These are phyloP conservation scores for Penicillium hordei DNA, from an alignment of 2,329 filamentous ascomycete species.

Conservation along the genomic window DNA sequence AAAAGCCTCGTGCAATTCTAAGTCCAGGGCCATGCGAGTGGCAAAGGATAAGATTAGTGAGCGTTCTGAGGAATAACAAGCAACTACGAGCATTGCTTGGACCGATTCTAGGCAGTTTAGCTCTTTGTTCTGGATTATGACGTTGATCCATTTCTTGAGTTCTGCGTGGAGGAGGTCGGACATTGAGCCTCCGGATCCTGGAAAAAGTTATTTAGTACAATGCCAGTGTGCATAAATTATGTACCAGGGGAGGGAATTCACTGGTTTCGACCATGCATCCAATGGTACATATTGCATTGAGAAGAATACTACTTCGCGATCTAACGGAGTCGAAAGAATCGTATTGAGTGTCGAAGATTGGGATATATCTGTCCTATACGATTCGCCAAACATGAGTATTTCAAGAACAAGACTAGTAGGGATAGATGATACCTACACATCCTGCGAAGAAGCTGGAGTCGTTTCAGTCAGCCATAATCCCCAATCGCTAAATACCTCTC, in stretches of 20 bases:
- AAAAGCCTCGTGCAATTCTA: conserved; percentile 48
- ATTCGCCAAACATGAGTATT: not conserved
- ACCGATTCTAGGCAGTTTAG: conserved; percentile 50
- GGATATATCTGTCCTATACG: conserved; percentile 49
- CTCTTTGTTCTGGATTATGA: conserved; percentile 44
- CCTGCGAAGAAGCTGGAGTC: conserved; percentile 37
- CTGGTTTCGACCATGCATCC: conserved; percentile 49
- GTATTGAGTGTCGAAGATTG: conserved; percentile 48
- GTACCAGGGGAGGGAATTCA: not conserved
- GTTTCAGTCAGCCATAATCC: not conserved
- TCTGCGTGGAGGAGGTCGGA: conserved; percentile 49
- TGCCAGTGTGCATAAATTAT: not conserved
- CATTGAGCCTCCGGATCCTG: conserved; percentile 32
- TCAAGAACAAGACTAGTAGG: not conserved
- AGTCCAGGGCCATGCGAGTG: conserved; percentile 52
- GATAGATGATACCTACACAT: conserved; percentile 28
- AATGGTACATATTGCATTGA: conserved; percentile 54
- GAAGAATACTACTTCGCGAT: conserved; percentile 50
- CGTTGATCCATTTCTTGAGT: conserved; percentile 47
- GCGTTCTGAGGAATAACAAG: conserved; percentile 55
- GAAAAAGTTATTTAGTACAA: not conserved
- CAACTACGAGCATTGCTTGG: conserved; percentile 54
- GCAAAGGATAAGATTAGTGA: conserved; percentile 53
- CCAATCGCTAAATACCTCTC: not conserved
- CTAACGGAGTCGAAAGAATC: conserved; percentile 51